Conservation (phyloP, 495 filamentous ascomycete genomes). For the Aspergillus cavernicola region DNA sequence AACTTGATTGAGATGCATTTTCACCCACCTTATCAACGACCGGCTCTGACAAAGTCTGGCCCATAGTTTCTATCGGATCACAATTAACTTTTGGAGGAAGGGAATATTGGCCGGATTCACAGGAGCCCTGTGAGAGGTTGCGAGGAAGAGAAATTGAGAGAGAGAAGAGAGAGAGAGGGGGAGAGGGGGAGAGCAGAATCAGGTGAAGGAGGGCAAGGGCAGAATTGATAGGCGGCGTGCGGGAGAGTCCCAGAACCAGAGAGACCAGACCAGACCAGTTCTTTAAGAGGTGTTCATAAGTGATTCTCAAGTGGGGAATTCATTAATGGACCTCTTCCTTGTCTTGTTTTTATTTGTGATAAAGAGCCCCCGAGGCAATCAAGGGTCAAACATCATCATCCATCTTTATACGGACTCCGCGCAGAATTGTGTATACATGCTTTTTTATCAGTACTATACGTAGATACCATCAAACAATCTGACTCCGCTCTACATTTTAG, state of each 20-base stretch:
- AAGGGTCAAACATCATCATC: background rate
- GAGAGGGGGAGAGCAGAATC: conserved; percentile 15
- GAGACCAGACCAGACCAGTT: background rate
- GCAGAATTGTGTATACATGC: too few species aligned
- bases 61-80: conserved; percentile 56
- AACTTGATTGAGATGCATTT: conserved; percentile 18
- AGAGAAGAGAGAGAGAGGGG: conserved; percentile 9
- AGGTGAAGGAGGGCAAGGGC: conserved; percentile 17
- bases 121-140: conserved; percentile 10
- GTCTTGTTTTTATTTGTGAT: background rate
- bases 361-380: too few species aligned
- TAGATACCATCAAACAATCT: too few species aligned
- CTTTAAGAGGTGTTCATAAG: background rate
- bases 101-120: conserved; percentile 5
- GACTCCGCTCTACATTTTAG: too few species aligned
- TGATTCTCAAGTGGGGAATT: background rate
- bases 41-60: conserved; percentile 98
- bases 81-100: conserved; percentile 12
- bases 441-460: too few species aligned
- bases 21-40: conserved; percentile 93
- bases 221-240: conserved; percentile 26
- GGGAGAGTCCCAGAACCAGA: conserved; percentile 16
- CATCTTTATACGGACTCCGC: background rate
- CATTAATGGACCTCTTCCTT: background rate
- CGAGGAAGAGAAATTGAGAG: conserved; percentile 3